phyloP scores from a whole-genome alignment of 108 stramenopile species.

The Aurantiochytrium sp. region DNA sequence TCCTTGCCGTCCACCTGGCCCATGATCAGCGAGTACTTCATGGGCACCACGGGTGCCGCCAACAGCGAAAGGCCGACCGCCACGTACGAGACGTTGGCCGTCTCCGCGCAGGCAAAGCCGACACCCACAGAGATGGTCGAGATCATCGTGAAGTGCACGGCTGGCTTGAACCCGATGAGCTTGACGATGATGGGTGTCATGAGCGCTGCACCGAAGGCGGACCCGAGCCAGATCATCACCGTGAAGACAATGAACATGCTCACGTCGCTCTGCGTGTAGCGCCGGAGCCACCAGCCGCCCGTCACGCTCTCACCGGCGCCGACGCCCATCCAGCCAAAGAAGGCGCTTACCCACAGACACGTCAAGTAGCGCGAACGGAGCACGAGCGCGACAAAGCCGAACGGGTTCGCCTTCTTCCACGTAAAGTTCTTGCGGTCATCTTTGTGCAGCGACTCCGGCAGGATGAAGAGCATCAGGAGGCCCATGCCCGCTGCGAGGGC shows the following conservation, averaged over 20 bases:
- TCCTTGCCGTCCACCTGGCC: background rate
- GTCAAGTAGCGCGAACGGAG: background rate
- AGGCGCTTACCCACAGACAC: background rate
- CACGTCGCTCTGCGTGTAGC: background rate
- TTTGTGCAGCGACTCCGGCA: background rate
- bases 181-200: background rate
- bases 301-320: background rate
- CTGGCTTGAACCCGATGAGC: background rate
- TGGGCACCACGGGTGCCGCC: background rate
- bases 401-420: conserved; percentile 4
- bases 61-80: background rate
- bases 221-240: background rate
- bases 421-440: background rate
- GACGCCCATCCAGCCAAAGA: background rate
- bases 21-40: background rate
- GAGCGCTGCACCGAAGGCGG: background rate
- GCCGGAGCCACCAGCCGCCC: conserved; percentile 17
- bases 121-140: background rate
- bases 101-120: background rate
- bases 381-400: background rate
- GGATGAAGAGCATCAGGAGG: background rate
- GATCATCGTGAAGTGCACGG: background rate
- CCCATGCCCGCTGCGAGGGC: background rate
- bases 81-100: background rate
- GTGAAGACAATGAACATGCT: background rate